phyloP scores from a whole-genome alignment of 148 eudicot species.

The Rhododendron vialii region DNA sequence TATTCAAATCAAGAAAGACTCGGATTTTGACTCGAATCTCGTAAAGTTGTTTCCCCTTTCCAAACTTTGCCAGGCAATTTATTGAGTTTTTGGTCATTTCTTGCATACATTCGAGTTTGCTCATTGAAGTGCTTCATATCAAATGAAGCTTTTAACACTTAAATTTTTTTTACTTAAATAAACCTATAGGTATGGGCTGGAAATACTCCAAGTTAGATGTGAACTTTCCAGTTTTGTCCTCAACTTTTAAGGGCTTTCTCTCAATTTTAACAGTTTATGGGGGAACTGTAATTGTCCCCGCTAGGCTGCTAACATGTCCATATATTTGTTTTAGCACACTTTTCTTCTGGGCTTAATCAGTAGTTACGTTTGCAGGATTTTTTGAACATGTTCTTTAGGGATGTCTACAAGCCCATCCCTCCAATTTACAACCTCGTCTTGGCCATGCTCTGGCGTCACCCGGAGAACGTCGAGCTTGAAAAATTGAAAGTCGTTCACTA shows the following conservation, averaged over 20 bases:
- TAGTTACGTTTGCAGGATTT: constrained; percentile 48
- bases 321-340: no score
- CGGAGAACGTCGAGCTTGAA: constrained; percentile 48
- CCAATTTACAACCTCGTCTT: constrained; percentile 57
- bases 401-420: constrained; percentile 61
- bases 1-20: no score
- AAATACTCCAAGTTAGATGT: no score
- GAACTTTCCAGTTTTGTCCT: neutral
- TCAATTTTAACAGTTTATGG: neutral
- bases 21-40: no score
- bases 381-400: constrained; percentile 70
- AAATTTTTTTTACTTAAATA: no score
- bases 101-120: no score
- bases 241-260: neutral
- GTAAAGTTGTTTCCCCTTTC: no score
- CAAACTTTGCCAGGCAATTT: no score
- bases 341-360: neutral
- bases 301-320: neutral
- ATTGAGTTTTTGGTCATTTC: no score
- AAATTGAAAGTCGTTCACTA: constrained; percentile 78
- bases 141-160: no score
- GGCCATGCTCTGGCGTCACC: constrained; percentile 92
- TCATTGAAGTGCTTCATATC: no score
- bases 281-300: neutral
- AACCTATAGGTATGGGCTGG: no score